Evolutionary conservation across 176 grass and related monocot genomes (phyloP).

Genomic region (Bolboschoenus planiculmis): DNA sequence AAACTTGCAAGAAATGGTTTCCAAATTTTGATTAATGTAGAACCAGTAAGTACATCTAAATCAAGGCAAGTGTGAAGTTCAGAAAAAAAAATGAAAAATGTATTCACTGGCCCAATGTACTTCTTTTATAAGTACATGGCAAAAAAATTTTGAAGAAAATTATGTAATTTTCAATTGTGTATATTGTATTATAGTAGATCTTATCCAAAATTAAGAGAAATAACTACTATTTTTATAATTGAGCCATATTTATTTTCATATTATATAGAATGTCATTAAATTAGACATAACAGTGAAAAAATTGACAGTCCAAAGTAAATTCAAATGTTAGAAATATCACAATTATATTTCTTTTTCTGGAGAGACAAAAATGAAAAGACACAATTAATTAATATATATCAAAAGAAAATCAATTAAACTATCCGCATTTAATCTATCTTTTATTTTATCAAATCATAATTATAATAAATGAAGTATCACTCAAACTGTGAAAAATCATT

Average conservation of each 20-base stretch:
- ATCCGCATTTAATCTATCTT: neutral
- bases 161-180: neutral
- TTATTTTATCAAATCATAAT: neutral
- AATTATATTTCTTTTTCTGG: neutral
- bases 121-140: neutral
- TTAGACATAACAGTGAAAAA: neutral
- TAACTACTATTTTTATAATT: neutral
- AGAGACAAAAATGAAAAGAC: neutral
- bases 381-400: neutral
- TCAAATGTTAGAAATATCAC: neutral
- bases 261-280: neutral
- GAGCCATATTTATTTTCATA: neutral
- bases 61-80: neutral
- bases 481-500: neutral
- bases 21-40: neutral
- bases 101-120: neutral
- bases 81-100: neutral
- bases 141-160: neutral
- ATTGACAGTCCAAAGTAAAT: neutral
- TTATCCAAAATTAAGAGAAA: neutral
- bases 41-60: conserved; percentile 25
- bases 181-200: neutral
- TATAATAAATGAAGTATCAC: neutral
- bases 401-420: neutral
- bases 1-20: conserved; percentile 8